Evolutionary conservation across 495 filamentous ascomycete genomes (phyloP).

Genomic region (Thermothielavioides terrestris): DNA sequence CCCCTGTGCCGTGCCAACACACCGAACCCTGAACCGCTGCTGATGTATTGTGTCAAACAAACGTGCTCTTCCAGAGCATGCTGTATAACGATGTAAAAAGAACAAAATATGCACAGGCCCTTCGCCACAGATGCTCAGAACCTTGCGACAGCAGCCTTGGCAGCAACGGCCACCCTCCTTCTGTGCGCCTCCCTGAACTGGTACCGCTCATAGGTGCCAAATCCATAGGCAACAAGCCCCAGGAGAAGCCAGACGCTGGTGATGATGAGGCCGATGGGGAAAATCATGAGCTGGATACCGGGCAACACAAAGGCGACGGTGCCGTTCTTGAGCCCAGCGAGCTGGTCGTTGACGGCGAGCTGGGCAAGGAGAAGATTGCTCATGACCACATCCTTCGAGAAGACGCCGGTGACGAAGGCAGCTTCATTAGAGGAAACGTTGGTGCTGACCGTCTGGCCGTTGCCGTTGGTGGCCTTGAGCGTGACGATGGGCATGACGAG

Average conservation of each 20-base stretch:
- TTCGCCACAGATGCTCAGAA: constrained; percentile 18
- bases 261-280: constrained; percentile 59
- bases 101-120: background rate
- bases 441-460: constrained; percentile 43
- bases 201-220: constrained; percentile 54
- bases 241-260: constrained; percentile 53
- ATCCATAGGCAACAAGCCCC: constrained; percentile 47
- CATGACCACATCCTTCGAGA: constrained; percentile 42
- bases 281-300: constrained; percentile 56
- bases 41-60: background rate
- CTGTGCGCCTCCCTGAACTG: constrained; percentile 55
- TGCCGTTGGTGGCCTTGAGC: constrained; percentile 42
- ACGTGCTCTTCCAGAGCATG: background rate
- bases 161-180: constrained; percentile 38
- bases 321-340: constrained; percentile 28
- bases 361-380: constrained; percentile 35
- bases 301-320: constrained; percentile 54
- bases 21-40: background rate
- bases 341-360: constrained; percentile 29
- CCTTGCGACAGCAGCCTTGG: constrained; percentile 27
- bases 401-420: constrained; percentile 61
- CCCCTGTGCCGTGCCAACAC: no score
- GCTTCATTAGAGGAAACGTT: constrained; percentile 57
- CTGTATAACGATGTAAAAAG: background rate
- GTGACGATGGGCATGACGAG: constrained; percentile 57